These are phyloP conservation scores for Coniochaeta ligniaria DNA, from an alignment of 2,329 filamentous ascomycete species.

Conservation along the genomic window DNA sequence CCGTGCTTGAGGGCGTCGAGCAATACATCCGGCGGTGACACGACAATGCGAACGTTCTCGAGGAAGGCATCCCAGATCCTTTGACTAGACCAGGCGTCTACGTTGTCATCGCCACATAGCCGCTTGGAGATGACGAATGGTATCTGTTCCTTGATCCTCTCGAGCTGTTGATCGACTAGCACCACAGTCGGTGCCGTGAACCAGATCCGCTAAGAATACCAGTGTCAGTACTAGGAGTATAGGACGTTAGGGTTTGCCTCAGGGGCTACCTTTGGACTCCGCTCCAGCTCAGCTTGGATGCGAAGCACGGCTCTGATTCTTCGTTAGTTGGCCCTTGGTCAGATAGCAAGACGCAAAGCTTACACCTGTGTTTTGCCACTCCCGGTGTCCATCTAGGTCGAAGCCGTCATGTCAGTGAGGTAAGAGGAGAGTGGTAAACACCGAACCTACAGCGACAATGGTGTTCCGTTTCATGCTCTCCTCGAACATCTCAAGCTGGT, in stretches of 20 bases:
- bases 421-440: too few species aligned
- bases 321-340: slow-evolving; percentile 10
- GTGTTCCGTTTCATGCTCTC: slow-evolving; percentile 62
- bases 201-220: slow-evolving; percentile 52
- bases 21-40: slow-evolving; percentile 72
- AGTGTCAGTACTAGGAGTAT: not conserved
- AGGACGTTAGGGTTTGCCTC: not conserved
- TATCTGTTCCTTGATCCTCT: slow-evolving; percentile 53
- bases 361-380: slow-evolving; percentile 75
- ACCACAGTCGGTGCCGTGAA: slow-evolving; percentile 65
- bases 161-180: slow-evolving; percentile 59
- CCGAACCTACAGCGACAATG: slow-evolving; percentile 54
- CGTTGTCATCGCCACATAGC: slow-evolving; percentile 59
- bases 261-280: slow-evolving; percentile 42
- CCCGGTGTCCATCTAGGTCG: slow-evolving; percentile 66
- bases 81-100: slow-evolving; percentile 66
- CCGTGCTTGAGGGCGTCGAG: slow-evolving; percentile 67
- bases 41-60: slow-evolving; percentile 58
- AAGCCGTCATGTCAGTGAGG: not conserved
- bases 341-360: slow-evolving; percentile 5
- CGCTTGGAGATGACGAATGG: slow-evolving; percentile 51
- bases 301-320: slow-evolving; percentile 55
- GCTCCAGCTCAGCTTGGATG: slow-evolving; percentile 58
- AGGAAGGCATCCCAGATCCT: slow-evolving; percentile 62
- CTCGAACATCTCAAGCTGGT: slow-evolving; percentile 71